Conservation (phyloP, 345 rosid species). For the Mangifera indica region DNA sequence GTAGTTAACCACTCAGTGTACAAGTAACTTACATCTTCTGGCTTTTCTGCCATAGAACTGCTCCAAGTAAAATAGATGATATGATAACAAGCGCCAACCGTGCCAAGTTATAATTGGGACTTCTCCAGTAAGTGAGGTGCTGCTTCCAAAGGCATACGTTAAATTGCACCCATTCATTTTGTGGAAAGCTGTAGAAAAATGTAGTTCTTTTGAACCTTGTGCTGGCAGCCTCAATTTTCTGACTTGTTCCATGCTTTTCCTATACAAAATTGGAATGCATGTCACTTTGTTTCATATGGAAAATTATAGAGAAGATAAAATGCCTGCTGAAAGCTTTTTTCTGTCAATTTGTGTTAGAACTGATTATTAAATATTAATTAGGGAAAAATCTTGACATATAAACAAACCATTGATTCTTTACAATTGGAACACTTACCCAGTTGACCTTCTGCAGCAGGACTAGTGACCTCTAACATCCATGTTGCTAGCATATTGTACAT, state of each 20-base stretch:
- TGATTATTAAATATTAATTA: too few species aligned
- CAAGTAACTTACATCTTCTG: constrained; percentile 37
- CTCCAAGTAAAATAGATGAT: constrained; percentile 24
- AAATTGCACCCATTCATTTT: constrained; percentile 36
- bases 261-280: background rate
- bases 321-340: background rate
- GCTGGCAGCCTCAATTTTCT: constrained; percentile 22
- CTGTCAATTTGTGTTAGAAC: background rate
- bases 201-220: constrained; percentile 25
- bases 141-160: constrained; percentile 48
- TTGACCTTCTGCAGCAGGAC: too few species aligned
- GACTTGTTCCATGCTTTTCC: constrained; percentile 27
- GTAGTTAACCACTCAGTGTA: too few species aligned
- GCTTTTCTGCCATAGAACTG: constrained; percentile 39
- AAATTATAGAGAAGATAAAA: background rate
- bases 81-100: constrained; percentile 15
- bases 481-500: background rate
- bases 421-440: constrained; percentile 13
- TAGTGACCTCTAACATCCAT: too few species aligned
- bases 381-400: too few species aligned
- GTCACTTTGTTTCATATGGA: background rate
- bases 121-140: constrained; percentile 40
- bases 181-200: constrained; percentile 24
- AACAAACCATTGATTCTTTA: too few species aligned
- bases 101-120: constrained; percentile 34